Evolutionary conservation across 2,329 filamentous ascomycete genomes (phyloP), one percentile per base, ranked within the genome.

Genomic region (Ceratocystis destructans): DNA sequence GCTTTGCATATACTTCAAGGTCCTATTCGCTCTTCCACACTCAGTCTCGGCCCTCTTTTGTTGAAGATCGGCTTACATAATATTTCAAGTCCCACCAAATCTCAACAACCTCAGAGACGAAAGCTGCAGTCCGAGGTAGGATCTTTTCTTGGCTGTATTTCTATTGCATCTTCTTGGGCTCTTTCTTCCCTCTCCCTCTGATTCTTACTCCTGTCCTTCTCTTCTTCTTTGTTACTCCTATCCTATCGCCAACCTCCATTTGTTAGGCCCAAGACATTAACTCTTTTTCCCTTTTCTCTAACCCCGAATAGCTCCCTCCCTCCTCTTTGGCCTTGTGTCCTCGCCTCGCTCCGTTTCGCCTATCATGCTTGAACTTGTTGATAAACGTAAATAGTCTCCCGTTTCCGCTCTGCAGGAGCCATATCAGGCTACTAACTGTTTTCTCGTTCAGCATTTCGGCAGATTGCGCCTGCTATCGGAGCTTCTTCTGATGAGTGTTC

Each of bases 401-500:
- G 22, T 67, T 37, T 66, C 57, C n/a, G 61, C 63, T 69, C 64
- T 33, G 48, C 44, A 31, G 22, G 62, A 4, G 2, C 20, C 15
- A n/a, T n/a, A 3, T 55, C 17, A 25, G 25, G 7, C 4, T 57
- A 22, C 48, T 25, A 22, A 15, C 59, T 46, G 12, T 61, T 25
- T 41, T 65, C n/a, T 62, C 41, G 6, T 15, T 25, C 68, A 81
- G 79, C 79, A 25, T 81, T 81, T 68, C 75, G 76, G 69, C 75
- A 76, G 64, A 70, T 78, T 64, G 74, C 75, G 62, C 74, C 73
- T 67, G 72, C 71, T 31, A 69, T 80, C n/a, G 79, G 79, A 63
- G 73, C 76, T 69, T 75, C 76, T 48, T 73, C 78, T 6, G 79
- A 80, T 72, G 79, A 81, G 69, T 73, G 79, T 80, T 73, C 69